phyloP scores from a whole-genome alignment of 352 stramenopile species.

The Globisporangium spinosum region DNA sequence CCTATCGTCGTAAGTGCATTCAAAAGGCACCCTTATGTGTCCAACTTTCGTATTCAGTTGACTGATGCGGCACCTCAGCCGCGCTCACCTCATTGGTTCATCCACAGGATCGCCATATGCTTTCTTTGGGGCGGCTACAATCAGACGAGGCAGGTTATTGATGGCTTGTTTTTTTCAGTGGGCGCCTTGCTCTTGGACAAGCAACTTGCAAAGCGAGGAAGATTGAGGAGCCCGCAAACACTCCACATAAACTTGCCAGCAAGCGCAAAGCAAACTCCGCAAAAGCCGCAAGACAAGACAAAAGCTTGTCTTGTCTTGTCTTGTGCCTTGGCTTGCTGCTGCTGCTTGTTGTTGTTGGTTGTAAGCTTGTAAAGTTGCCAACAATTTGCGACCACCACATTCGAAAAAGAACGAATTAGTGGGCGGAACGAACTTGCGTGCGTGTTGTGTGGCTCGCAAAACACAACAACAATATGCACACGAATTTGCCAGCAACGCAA shows the following conservation, averaged over 20 bases:
- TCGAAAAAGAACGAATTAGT: conserved; percentile 7
- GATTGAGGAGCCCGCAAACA: not conserved
- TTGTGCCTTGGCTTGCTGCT: too few relatives aligned
- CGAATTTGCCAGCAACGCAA: not conserved
- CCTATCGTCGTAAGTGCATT: not conserved
- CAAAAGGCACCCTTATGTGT: not conserved
- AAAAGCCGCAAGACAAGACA: not conserved
- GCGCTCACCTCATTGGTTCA: conserved; percentile 4
- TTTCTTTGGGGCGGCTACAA: conserved; percentile 5
- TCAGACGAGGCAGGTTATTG: conserved; percentile 6
- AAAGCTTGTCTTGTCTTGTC: not conserved
- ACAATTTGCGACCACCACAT: conserved; percentile 4
- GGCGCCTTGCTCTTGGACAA: conserved; percentile 2
- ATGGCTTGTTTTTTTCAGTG: not conserved
- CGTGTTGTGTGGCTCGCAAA: not conserved
- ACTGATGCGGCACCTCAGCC: not conserved
- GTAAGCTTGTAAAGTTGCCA: not conserved
- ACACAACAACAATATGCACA: not conserved
- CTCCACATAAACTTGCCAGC: conserved; percentile 1
- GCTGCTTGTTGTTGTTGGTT: not conserved
- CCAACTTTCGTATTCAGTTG: not conserved
- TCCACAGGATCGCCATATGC: conserved; percentile 1
- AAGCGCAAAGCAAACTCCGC: not conserved
- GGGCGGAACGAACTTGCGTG: not conserved
- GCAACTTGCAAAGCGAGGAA: not conserved